Evolutionary conservation across 208 protist genomes (phyloP), one percentile per base, ranked within the genome.

Genomic region (Trichomonas tenax): DNA sequence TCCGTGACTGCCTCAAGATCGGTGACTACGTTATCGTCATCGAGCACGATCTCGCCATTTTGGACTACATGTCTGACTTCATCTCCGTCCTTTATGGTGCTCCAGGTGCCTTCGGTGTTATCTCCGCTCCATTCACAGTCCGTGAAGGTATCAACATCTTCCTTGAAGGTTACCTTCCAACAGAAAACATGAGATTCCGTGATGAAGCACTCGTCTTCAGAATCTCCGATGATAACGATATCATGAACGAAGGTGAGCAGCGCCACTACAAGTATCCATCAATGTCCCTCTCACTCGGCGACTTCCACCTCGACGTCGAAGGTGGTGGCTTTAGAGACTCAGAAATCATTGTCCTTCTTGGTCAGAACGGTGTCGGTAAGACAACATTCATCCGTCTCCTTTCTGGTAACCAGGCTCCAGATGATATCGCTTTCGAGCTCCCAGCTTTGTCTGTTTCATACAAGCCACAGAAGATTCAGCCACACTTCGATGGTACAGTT

Each of bases 1-100:
- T 99, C 96, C 98, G 99, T 95, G 97, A 97, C 0, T 97, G 99
- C 49, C 96, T 97, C 26, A 58, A 96, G 21, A 26, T 48, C 11
- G 96, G 86, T 44, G 93, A 97, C 46, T 96, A 97, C 40, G 96
- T 86, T 96, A 99, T 99, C 96, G 98, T 99, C 72, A 99, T 99
- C 8, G 99, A 99, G 98, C 99, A 99, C 97, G 99, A 99, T 98
- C 97, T 99, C 36, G 98, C 98, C 86, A 98, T 99, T 58, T 98
- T 99, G 36, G 99, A 99, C 97, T 99, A 99, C 98, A 98, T 99
- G 96, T 99, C 99, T 44, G 99, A 99, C 97, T 99, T 99, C 97
- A 98, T 99, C 36, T 99, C 99, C 97, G 98, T 98, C 63, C 97
- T 99, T 0, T 99, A 99, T 97, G 99, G 99, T 95, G 97, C 98